A percentile compares a stretch with the other conserved stretches of the same genome.
These are phyloP conservation scores for Paecilomyces niveus DNA, from an alignment of 2,329 filamentous ascomycete species.

Conservation along the genomic window DNA sequence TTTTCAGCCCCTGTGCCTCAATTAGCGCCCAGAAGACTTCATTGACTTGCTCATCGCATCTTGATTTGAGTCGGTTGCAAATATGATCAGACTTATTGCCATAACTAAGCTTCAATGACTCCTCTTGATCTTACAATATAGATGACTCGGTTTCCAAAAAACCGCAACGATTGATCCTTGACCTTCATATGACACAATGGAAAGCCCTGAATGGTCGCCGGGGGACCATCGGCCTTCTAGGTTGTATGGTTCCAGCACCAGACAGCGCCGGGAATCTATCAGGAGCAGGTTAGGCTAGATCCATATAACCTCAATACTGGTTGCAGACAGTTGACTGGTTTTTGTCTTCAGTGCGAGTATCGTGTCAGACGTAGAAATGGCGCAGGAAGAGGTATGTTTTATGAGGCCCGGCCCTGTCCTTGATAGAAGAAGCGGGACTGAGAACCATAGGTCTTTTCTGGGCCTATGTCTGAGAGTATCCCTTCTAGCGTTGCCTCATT, in stretches of 20 bases:
- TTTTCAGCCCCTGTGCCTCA: background rate
- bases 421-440: background rate
- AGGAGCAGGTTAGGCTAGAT: conserved; percentile 30
- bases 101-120: background rate
- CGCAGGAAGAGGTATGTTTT: conserved; percentile 72
- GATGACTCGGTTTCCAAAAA: background rate
- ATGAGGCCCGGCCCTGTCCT: background rate
- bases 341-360: conserved; percentile 55
- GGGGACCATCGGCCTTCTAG: conserved; percentile 15
- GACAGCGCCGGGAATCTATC: conserved; percentile 28
- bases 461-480: conserved; percentile 91
- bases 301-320: background rate
- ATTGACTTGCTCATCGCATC: background rate
- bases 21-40: background rate
- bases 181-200: conserved; percentile 17
- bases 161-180: background rate
- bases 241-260: conserved; percentile 13
- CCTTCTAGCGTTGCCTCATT: conserved; percentile 92
- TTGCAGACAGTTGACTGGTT: background rate
- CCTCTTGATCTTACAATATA: background rate
- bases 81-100: background rate
- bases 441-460: conserved; percentile 63
- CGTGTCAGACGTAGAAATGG: conserved; percentile 97
- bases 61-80: background rate
- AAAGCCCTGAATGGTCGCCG: conserved; percentile 18